phyloP scores from a whole-genome alignment of 768 basidiomycete genomes.

The Fomitopsis pulvina region DNA sequence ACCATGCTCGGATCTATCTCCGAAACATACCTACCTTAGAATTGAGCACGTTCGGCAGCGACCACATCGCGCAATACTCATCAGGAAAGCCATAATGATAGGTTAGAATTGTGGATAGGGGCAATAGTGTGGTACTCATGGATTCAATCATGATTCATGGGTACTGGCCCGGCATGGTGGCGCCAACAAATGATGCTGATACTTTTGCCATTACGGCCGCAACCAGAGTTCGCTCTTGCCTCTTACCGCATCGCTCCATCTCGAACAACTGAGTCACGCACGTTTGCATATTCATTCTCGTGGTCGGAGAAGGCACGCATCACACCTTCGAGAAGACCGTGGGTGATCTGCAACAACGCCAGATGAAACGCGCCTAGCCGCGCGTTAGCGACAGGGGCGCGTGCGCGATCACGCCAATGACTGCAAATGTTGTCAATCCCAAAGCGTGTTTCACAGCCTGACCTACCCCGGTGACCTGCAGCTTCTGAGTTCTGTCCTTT shows the following conservation, averaged over 20 bases:
- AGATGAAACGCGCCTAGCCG: background rate
- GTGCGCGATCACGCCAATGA: constrained; percentile 6
- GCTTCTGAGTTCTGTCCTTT: background rate
- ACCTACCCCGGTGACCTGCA: background rate
- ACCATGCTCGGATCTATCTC: no score
- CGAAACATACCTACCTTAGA: no score
- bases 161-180: background rate
- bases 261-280: no score
- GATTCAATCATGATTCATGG: background rate
- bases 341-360: background rate
- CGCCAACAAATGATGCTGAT: background rate
- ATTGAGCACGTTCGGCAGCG: no score
- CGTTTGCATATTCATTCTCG: background rate
- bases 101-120: no score
- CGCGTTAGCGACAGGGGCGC: background rate
- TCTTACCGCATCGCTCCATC: no score
- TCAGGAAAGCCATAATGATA: no score
- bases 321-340: background rate
- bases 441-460: background rate
- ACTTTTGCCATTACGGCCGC: background rate
- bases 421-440: constrained; percentile 1
- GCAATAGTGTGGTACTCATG: background rate
- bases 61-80: no score
- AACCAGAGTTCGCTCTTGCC: background rate
- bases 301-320: background rate